Percentiles rank a stretch among this genome's conserved stretches.
Evolutionary conservation across 139 green algal genomes (phyloP).

Genomic region (Chlamydomonas schloesseri): DNA sequence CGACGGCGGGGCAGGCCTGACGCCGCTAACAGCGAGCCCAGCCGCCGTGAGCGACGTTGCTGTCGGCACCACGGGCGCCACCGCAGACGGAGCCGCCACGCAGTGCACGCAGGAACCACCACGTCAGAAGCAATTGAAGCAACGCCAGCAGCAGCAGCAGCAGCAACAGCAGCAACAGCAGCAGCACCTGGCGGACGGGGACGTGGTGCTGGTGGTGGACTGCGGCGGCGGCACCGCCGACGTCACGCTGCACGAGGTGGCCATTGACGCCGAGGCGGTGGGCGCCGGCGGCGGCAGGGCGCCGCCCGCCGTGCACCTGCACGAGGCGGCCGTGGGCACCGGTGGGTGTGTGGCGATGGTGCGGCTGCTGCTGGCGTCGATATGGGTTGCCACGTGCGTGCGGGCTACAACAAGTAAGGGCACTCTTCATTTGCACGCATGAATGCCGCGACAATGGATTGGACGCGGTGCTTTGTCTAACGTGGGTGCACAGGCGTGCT

Average conservation of each 20-base stretch:
- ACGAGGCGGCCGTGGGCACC: conserved; percentile 8
- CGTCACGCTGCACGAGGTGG: conserved; percentile 25
- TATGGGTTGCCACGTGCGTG: neutral
- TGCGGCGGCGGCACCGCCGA: conserved; percentile 42
- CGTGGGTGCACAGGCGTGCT: neutral
- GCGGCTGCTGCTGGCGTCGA: neutral
- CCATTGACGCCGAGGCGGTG: no score
- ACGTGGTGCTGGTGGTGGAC: conserved; percentile 44
- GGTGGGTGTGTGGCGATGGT: no score
- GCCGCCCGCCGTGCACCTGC: neutral
- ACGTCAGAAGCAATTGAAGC: no score
- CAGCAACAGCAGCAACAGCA: neutral
- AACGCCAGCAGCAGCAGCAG: no score
- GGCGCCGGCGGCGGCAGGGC: neutral
- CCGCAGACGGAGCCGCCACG: no score
- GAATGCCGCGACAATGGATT: no score
- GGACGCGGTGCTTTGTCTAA: no score
- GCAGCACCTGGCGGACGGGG: neutral
- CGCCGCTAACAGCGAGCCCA: no score
- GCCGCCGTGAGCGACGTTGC: no score
- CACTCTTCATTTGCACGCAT: neutral
- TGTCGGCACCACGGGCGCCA: no score
- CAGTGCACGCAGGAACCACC: no score
- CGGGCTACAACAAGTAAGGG: no score
- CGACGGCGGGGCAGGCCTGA: neutral